phyloP scores from a whole-genome alignment of 176 grass and related monocot species.

The Neostapfia colusana region DNA sequence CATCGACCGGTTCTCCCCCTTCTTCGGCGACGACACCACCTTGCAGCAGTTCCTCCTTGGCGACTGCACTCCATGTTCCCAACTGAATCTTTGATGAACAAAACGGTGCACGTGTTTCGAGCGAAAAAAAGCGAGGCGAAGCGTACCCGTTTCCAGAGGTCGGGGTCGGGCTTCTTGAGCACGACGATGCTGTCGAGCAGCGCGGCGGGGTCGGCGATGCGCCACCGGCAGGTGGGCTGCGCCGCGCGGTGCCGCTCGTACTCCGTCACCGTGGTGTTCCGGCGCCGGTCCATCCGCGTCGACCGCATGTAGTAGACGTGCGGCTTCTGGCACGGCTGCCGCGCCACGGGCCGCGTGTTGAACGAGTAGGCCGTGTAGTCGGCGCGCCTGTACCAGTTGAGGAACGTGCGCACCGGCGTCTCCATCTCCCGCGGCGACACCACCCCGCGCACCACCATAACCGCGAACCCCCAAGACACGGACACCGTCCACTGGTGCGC shows the following conservation, averaged over 20 bases:
- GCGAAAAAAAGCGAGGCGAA: too few species aligned
- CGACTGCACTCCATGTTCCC: constrained; percentile 42
- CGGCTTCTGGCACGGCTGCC: constrained; percentile 69
- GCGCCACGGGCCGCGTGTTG: constrained; percentile 72
- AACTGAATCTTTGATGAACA: not conserved
- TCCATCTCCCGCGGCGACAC: constrained; percentile 96
- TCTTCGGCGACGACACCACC: constrained; percentile 70
- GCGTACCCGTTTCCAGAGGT: constrained; percentile 76
- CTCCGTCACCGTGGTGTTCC: constrained; percentile 66
- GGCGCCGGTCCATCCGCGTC: constrained; percentile 55
- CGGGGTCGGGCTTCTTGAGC: constrained; percentile 78
- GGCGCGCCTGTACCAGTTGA: constrained; percentile 78
- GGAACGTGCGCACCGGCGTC: constrained; percentile 76
- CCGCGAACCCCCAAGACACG: constrained; percentile 87
- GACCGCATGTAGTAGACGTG: constrained; percentile 72
- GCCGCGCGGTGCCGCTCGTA: constrained; percentile 64
- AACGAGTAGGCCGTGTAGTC: constrained; percentile 85
- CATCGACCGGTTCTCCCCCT: constrained; percentile 54
- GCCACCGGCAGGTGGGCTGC: constrained; percentile 68
- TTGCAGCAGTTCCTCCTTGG: constrained; percentile 94
- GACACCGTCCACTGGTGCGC: constrained; percentile 79
- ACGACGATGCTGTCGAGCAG: constrained; percentile 72
- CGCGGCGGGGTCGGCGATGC: constrained; percentile 56
- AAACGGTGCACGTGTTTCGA: too few species aligned
- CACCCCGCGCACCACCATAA: constrained; percentile 74